These are phyloP conservation scores for Hyaloscypha finlandica DNA, from an alignment of 495 filamentous ascomycete species.

Conservation along the genomic window DNA sequence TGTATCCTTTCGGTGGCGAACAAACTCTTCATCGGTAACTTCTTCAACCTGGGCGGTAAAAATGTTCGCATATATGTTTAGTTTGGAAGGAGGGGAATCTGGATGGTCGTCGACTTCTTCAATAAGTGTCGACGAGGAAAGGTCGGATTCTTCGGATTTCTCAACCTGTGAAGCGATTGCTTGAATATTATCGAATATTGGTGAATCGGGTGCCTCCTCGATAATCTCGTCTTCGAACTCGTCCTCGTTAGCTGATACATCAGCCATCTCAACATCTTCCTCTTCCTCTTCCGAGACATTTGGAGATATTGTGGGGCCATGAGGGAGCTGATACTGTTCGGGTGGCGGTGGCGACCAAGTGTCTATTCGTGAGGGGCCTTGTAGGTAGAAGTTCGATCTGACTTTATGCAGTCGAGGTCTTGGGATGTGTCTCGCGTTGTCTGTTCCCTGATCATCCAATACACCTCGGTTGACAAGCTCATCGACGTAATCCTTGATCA, in stretches of 20 bases:
- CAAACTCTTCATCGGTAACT: constrained; percentile 2
- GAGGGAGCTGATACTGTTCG: neutral
- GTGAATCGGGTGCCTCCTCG: neutral
- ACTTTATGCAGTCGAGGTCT: neutral
- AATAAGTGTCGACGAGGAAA: neutral
- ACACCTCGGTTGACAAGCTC: constrained; percentile 20
- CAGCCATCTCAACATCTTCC: constrained; percentile 1
- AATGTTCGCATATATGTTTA: neutral
- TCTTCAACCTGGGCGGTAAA: neutral
- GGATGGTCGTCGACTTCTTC: neutral
- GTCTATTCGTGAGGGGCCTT: neutral
- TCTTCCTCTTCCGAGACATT: neutral
- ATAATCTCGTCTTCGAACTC: neutral
- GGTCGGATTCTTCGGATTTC: neutral
- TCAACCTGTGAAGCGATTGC: neutral
- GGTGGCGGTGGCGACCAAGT: neutral
- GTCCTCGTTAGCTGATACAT: neutral
- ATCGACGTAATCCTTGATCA: constrained; percentile 23
- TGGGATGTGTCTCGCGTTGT: neutral
- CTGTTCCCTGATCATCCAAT: constrained; percentile 17
- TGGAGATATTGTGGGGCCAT: neutral
- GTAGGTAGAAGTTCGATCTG: neutral
- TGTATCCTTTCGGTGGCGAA: neutral
- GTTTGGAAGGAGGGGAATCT: neutral
- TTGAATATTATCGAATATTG: neutral